Base-by-base conservation (phyloP, 306 rosid genomes). In the Prunus mira region DNA sequence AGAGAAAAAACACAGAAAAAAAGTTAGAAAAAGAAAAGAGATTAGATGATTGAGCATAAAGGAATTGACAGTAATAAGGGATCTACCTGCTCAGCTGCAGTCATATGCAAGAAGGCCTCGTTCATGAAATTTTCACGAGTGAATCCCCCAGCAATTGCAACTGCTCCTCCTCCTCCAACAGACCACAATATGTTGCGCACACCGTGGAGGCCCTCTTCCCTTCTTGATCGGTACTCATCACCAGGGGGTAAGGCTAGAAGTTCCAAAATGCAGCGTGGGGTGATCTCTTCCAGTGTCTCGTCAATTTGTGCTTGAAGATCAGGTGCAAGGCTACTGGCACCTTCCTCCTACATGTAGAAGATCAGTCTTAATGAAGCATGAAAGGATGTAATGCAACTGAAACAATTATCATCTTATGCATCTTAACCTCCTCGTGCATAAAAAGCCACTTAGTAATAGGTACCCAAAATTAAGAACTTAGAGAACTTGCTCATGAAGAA, bases 91-190 rank as follows among this genome's bases (percentile, higher is more conserved):
- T 95, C 99, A 76, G 93, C 77, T 54, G 97, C 97, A 43, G 96
- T 90, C 99, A 95, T 95, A 34, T 79, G 93, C 76, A 83, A 77
- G 78, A 92, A 92, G 32, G 92, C 93, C 86, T 87, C 91, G 55
- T 90, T 92, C 97, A 90, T 84, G 80, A 90, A 95, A 79, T 86
- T 90, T 81, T 95, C 99, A 47, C 96, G 97, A 20, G 93, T 88
- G 83, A 86, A 92, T 71, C 97, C 95, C 71, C 97, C 99, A 71
- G 92, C 97, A 73, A 92, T 83, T 24, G 96, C 96, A 71, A 94
- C 97, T 52, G 99, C 99, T 43, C 99, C 99, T 7, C 99, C 99
- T 77, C 97, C 97, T 73, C 99, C 99, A 81, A 92, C 97, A 18
- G 97, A 88, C 97, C 97, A 95, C 81, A 95, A 73, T 76, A 95